Base-by-base conservation (phyloP, 345 rosid species). In the Moricandia moricandioides region DNA sequence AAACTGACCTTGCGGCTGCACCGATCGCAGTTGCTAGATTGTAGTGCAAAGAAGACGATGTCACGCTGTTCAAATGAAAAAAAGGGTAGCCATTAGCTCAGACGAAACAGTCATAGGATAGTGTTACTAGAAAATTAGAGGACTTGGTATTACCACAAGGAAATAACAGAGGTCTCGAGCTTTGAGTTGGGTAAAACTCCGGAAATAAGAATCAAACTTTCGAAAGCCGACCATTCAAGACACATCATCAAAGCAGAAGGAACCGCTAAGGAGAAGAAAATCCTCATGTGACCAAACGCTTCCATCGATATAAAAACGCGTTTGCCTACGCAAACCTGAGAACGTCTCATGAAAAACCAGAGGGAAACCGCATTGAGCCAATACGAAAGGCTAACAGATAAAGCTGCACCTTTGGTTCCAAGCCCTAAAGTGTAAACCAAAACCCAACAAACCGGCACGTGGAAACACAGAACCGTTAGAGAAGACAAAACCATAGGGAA, bases 181-280 rank as follows among this genome's bases (percentile, higher is more conserved):
- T 77, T 21, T 18, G 85, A 82, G 76, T 84, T 83, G 10, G 86
- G 87, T 29, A 84, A 58, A 37, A 86, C 51, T 12, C 88, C 89
- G 1, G 88, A 83, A 9, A 45, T 45, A 13, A 45, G 51, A 45
- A 84, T 65, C 18, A 86, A 78, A 56, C 83, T 69, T 80, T 86
- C 89, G 66, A 62, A 86, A 37, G 89, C 85, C 78, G 86, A 84
- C 87, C 86, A 84, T 51, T 84, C 87, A 29, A 86, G 86, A 81
- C 85, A 29, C 6, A 65, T 29, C 78, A 73, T 73, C 30, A 45
- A 13, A 45, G 78, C 64, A 5, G 77, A 73, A 73, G 77, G 77
- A 30, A 73, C 64, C 0, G 54, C 72, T 4, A 74, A 31, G n/a
- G 54, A 6, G 56, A 74, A 65, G 64, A 74, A 74, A 27, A 7